Percentiles rank a stretch among this genome's conserved stretches.
These are phyloP conservation scores for Rhodamnia argentea DNA, from an alignment of 345 rosid species.

Conservation along the genomic window DNA sequence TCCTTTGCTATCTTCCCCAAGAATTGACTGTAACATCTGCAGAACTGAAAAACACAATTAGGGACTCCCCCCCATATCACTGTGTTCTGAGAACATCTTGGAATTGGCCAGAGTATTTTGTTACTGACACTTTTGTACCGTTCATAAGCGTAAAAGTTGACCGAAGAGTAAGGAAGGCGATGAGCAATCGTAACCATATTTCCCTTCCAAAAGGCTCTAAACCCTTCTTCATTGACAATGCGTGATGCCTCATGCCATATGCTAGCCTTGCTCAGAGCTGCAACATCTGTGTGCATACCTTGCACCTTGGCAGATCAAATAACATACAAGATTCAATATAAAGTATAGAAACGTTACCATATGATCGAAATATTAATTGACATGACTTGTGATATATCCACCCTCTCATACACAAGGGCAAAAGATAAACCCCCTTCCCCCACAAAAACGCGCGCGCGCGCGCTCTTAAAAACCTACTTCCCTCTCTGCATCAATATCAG, in stretches of 20 bases:
- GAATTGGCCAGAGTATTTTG: neutral
- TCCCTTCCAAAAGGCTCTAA: slow-evolving; percentile 96
- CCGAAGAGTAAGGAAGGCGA: slow-evolving; percentile 80
- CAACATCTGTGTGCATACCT: slow-evolving; percentile 87
- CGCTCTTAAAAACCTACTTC: neutral
- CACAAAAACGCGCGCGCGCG: too few species aligned
- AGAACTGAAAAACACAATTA: neutral
- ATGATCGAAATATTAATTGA: neutral
- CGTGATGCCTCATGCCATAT: slow-evolving; percentile 86
- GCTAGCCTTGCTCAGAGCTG: slow-evolving; percentile 45
- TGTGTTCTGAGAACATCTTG: neutral
- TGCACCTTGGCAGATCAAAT: slow-evolving; percentile 50
- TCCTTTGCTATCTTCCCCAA: slow-evolving; percentile 21
- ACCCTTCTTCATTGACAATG: slow-evolving; percentile 72
- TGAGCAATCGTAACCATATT: slow-evolving; percentile 85
- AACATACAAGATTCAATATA: neutral
- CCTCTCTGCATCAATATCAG: neutral
- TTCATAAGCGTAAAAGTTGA: slow-evolving; percentile 80
- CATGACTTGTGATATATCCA: neutral
- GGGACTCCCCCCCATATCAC: neutral
- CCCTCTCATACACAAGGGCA: neutral
- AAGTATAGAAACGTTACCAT: neutral
- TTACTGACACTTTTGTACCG: slow-evolving; percentile 53
- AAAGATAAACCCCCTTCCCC: neutral
- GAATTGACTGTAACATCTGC: slow-evolving; percentile 53